phyloP scores from a whole-genome alignment of 2,329 filamentous ascomycete genomes.

The Shiraia bambusicola region DNA sequence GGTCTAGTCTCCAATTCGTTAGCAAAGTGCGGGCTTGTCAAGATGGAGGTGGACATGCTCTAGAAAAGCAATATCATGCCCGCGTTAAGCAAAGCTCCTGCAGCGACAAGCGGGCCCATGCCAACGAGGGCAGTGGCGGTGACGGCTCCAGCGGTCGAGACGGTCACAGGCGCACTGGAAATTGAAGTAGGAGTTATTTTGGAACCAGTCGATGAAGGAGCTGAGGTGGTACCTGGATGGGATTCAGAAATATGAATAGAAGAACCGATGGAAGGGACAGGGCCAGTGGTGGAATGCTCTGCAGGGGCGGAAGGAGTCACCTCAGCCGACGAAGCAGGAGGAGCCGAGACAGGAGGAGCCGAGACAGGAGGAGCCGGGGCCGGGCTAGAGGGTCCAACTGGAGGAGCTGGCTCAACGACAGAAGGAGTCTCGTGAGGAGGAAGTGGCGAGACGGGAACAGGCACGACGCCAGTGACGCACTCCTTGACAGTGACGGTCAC shows the following conservation, averaged over 20 bases:
- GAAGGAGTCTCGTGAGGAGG: slow-evolving; percentile 10
- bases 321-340: slow-evolving; percentile 10
- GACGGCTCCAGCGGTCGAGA: slow-evolving; percentile 20
- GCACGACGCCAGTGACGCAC: slow-evolving; percentile 17
- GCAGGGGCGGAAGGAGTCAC: slow-evolving; percentile 6
- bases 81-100: slow-evolving; percentile 17
- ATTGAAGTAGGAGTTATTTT: slow-evolving; percentile 9
- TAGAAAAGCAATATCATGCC: no score
- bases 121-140: slow-evolving; percentile 20
- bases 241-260: neutral
- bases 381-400: slow-evolving; percentile 5
- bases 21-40: slow-evolving; percentile 5
- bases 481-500: slow-evolving; percentile 25
- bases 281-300: slow-evolving; percentile 7
- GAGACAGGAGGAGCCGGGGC: slow-evolving; percentile 4
- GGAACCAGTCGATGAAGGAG: slow-evolving; percentile 14
- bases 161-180: slow-evolving; percentile 5
- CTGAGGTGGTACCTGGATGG: slow-evolving; percentile 6
- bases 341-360: neutral
- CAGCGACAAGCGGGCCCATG: slow-evolving; percentile 24
- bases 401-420: neutral
- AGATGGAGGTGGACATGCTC: slow-evolving; percentile 20
- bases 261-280: slow-evolving; percentile 1
- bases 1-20: no score
- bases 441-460: slow-evolving; percentile 8